Evolutionary conservation across 371 early-diverging fungal species (phyloP), one percentile per base, ranked within the genome.

Genomic region (Rhizopus sp.): DNA sequence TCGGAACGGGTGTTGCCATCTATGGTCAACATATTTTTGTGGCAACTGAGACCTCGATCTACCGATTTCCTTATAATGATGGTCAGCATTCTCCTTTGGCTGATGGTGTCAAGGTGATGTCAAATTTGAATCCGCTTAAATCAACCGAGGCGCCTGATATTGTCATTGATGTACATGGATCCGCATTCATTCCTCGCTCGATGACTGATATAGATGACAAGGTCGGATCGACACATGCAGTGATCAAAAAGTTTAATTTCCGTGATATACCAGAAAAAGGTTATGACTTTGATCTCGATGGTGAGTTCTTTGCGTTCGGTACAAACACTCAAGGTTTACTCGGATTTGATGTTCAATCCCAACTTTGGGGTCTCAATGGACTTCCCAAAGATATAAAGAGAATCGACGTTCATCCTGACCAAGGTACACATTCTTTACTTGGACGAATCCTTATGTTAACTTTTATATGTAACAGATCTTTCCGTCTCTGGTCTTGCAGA

Each of bases 231-330:
- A 48, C 41, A 3, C 42, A 71, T 23, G 77, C 70, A 16, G 45
- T 73, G 16, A 73, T 77, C 51, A 77, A 77, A 35, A 69, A 63
- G 40, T 77, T 77, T 55, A 71, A 78, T 63, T 55, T 75, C 47
- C 62, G 57, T 8, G 35, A 53, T 38, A 62, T 73, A 29, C 76
- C 76, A 15, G 57, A 59, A 7, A 48, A 49, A 37, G 75, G 76
- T 8, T 78, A 65, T 53, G 70, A 78, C 50, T 78, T 53, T 61
- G 62, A 66, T 13, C 55, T 30, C 9, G 63, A 71, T 59, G 79
- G 79, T 29, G 69, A 68, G 45, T 61, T 73, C 4, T 66, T 69
- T 30, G 71, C 74, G 13, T 56, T 50, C 38, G 75, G 76, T 30
- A 64, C 73, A 0, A 78, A 78, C 56, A 58, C 70, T 0, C 55